Conservation (phyloP, 108 stramenopile species). For the Hondaea fermentalgiana region DNA sequence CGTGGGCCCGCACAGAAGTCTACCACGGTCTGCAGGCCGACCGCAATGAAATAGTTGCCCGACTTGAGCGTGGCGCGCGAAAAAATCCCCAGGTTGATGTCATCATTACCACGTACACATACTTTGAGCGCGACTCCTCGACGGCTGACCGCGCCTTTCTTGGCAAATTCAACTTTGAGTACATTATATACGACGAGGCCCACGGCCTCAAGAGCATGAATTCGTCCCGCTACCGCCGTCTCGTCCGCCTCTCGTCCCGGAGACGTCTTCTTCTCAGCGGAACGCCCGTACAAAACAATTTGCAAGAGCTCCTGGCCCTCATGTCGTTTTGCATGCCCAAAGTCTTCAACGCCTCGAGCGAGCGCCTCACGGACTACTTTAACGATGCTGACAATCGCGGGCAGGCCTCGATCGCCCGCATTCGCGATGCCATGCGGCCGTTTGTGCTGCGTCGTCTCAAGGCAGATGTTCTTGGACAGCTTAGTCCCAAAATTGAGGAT, state of each 20-base stretch:
- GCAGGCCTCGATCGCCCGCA: slow-evolving; percentile 48
- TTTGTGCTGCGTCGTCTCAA: slow-evolving; percentile 61
- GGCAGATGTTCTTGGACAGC: slow-evolving; percentile 63
- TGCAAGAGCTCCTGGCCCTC: slow-evolving; percentile 70
- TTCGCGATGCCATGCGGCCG: slow-evolving; percentile 77
- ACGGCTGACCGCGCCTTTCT: slow-evolving; percentile 44
- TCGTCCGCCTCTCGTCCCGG: slow-evolving; percentile 73
- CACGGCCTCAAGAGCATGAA: slow-evolving; percentile 59
- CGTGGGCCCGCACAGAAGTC: slow-evolving; percentile 31
- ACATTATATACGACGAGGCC: slow-evolving; percentile 65
- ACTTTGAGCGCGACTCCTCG: slow-evolving; percentile 60
- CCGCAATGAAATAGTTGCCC: slow-evolving; percentile 50
- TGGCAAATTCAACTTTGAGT: slow-evolving; percentile 62
- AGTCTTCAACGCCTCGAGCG: slow-evolving; percentile 57
- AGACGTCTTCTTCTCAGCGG: slow-evolving; percentile 81
- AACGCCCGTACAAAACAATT: slow-evolving; percentile 70
- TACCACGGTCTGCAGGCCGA: slow-evolving; percentile 62
- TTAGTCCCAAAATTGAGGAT: slow-evolving; percentile 90
- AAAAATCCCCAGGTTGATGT: slow-evolving; percentile 48
- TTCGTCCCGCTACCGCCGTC: slow-evolving; percentile 74
- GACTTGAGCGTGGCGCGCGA: neutral
- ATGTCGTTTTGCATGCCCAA: slow-evolving; percentile 74
- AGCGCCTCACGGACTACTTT: slow-evolving; percentile 89
- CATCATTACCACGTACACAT: slow-evolving; percentile 67
- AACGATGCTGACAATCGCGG: slow-evolving; percentile 67